These are phyloP conservation scores for Metarhizium anisopliae DNA, from an alignment of 2,329 filamentous ascomycete species.

Conservation along the genomic window DNA sequence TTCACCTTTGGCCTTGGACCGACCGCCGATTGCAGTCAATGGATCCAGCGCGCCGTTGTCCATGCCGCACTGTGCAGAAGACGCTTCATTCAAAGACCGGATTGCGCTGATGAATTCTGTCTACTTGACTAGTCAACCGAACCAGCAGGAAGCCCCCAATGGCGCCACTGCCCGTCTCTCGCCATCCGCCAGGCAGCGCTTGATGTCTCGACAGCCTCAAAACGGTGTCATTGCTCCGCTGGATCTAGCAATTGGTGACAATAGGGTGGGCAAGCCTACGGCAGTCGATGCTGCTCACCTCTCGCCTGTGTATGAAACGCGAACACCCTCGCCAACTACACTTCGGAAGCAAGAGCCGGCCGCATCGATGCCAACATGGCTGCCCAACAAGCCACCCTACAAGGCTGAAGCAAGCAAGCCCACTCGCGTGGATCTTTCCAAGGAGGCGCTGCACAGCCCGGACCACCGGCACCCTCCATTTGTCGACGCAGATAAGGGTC, in stretches of 20 bases:
- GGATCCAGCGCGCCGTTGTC: constrained; percentile 18
- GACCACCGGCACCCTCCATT: not conserved
- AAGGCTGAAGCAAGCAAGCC: constrained; percentile 1
- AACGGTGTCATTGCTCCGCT: constrained; percentile 44
- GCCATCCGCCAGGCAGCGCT: constrained; percentile 26
- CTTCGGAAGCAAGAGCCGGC: constrained; percentile 41
- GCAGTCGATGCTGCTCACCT: constrained; percentile 41
- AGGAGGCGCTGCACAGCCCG: not conserved
- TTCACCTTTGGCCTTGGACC: constrained; percentile 14
- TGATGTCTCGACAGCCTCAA: constrained; percentile 32
- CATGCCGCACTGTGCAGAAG: constrained; percentile 18
- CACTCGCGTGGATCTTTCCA: not conserved
- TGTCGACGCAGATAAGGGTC: constrained; percentile 14
- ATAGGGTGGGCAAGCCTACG: constrained; percentile 25
- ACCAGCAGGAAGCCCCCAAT: constrained; percentile 22
- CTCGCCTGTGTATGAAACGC: constrained; percentile 66
- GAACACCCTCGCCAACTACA: constrained; percentile 60
- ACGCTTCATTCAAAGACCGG: constrained; percentile 32
- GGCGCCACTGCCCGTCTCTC: constrained; percentile 21
- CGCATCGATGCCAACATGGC: constrained; percentile 12
- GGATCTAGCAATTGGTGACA: constrained; percentile 43
- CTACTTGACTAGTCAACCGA: constrained; percentile 16
- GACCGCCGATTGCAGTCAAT: constrained; percentile 26
- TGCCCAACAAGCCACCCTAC: constrained; percentile 15
- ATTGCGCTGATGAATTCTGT: constrained; percentile 30